A percentile compares a stretch with the other conserved stretches of the same genome.
phyloP scores from a whole-genome alignment of 768 basidiomycete genomes.

The Sistotremastrum suecicum region DNA sequence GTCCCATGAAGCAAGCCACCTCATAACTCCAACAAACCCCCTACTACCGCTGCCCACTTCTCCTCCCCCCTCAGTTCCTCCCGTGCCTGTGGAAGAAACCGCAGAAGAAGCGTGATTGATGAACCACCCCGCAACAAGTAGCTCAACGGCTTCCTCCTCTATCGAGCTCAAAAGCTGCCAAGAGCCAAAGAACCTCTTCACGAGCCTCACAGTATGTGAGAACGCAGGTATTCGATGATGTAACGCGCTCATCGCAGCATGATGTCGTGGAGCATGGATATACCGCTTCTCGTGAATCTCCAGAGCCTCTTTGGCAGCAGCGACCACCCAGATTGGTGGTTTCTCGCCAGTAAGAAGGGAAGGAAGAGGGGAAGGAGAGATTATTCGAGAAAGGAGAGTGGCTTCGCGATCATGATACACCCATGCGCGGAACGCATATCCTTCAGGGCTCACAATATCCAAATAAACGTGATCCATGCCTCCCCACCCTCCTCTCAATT shows the following conservation, averaged over 20 bases:
- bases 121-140: conserved; percentile 72
- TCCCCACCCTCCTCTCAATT: conserved; percentile 22
- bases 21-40: conserved; percentile 63
- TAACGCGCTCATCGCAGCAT: conserved; percentile 65
- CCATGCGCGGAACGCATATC: conserved; percentile 74
- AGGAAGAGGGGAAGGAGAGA: conserved; percentile 9
- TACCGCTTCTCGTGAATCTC: conserved; percentile 57
- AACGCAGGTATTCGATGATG: conserved; percentile 71
- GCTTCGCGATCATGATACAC: conserved; percentile 86
- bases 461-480: conserved; percentile 58
- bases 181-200: conserved; percentile 85
- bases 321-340: too few species aligned
- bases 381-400: conserved; percentile 57
- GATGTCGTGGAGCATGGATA: conserved; percentile 70
- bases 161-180: conserved; percentile 70
- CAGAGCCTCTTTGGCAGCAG: conserved; percentile 34
- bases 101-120: conserved; percentile 23
- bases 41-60: conserved; percentile 21
- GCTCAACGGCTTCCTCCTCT: conserved; percentile 66
- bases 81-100: neutral
- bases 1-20: conserved; percentile 68
- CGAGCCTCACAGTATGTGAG: conserved; percentile 71
- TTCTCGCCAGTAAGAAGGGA: conserved; percentile 20
- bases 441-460: conserved; percentile 66
- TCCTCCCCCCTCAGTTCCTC: too few species aligned